Base-by-base conservation (phyloP, 2,329 filamentous ascomycete genomes). In the Microsporum audouinii region DNA sequence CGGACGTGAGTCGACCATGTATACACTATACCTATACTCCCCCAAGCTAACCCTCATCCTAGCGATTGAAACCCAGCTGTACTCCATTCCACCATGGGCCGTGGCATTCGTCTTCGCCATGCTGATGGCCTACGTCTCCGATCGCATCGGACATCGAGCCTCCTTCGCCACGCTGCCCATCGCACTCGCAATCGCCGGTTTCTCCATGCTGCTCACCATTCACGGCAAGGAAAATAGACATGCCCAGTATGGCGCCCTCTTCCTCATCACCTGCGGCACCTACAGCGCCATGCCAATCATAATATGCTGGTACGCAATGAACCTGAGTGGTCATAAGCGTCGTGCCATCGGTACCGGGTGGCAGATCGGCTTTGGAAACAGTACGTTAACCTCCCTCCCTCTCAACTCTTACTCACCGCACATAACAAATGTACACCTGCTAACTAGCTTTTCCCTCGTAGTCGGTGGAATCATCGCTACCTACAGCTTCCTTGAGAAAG, bases 271-370 rank as follows among this genome's bases (percentile, higher is more conserved):
- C 1, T 85, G 85, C 76, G 89, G 89, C 57, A 82, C 83, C 0
- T 96, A 95, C 74, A 85, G 84, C 0, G 89, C 91, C n/a, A 91
- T 96, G 87, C 91, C 92, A 0, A 85, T 96, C 34, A 84, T 91
- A 49, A 82, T 91, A 5, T 91, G 87, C 71, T 91, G 88, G 88
- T 91, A 87, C 72, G 87, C 86, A 67, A 89, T 90, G 83, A 91
- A 91, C 67, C 76, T 90, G 0, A 84, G 84, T 1, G 88, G 87
- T 0, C 88, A 91, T 70, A 85, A 85, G 61, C 81, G 87, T 2
- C 80, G 88, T 49, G 80, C 84, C 6, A 82, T 91, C 14, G 88
- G 88, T 10, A 83, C 83, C 6, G 88, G 86, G 0, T 91, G 86
- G 86, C 88, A 91, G 71, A 79, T 91, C 49, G 86, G 86, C 0